Base-by-base conservation (phyloP, 495 filamentous ascomycete species). In the Daldinia decipiens region DNA sequence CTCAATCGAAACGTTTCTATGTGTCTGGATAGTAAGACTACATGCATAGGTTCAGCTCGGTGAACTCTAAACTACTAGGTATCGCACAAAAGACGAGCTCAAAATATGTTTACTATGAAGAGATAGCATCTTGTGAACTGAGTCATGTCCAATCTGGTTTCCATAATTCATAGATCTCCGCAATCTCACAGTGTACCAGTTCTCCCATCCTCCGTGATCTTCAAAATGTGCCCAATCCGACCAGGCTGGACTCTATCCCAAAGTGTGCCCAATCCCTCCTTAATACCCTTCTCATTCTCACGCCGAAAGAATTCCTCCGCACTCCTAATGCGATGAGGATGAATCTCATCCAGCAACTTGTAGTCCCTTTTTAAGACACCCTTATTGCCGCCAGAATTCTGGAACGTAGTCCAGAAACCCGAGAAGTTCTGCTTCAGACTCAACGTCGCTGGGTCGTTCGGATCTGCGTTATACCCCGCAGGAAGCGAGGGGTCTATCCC, bases 381-480 rank as follows among this genome's bases (percentile, higher is more conserved):
- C 36, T 63, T 72, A 13, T 84, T 81, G 0, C 74, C 74, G 0
- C 81, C 82, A 1, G 77, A 81, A 47, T 80, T 54, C 64, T 74
- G 77, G 73, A 78, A 88, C 34, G 79, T 55, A 45, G 78, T 82
- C 83, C 86, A 88, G 58, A 82, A 88, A 4, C 82, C 86, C 0
- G 80, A 78, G 70, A 88, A 89, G 67, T 88, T 89, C 53, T 83
- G 54, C 15, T 73, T 75, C n/a, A 82, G 57, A 0, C 73, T 85
- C 80, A 87, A 78, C 19, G 80, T 75, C 0, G 82, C 79, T 2
- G 79, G 72, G 64, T 86, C 84, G 0, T 57, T 68, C 8, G 69
- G 73, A 47, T 83, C 77, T 0, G 75, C 77, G 58, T 82, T 80
- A 63, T 85, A 80, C 1, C 79, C 84, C 8, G 75, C 73, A 1